A percentile compares a stretch with the other conserved stretches of the same genome.
These are phyloP conservation scores for Dendrobium chrysotoxum DNA, from an alignment of 106 monocot genomes.

Conservation along the genomic window DNA sequence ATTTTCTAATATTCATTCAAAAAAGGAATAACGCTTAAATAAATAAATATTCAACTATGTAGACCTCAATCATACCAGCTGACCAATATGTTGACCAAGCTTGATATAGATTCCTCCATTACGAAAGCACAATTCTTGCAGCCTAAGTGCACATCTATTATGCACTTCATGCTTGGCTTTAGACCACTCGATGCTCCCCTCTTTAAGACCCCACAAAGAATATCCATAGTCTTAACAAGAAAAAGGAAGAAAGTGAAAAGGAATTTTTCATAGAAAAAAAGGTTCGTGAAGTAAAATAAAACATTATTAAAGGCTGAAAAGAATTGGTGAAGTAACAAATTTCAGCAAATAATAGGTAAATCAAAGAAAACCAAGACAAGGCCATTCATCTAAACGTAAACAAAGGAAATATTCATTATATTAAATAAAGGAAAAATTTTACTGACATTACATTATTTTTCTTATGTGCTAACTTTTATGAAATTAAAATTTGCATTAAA, in stretches of 20 bases:
- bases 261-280: not conserved
- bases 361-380: not conserved
- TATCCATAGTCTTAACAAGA: conserved; percentile 60
- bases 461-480: not conserved
- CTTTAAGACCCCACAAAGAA: conserved; percentile 56
- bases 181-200: conserved; percentile 55
- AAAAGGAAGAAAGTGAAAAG: not conserved
- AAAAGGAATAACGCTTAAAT: not conserved
- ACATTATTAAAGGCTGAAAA: not conserved
- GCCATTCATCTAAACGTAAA: not conserved
- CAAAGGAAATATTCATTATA: not conserved
- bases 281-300: not conserved
- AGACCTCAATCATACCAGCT: conserved; percentile 40
- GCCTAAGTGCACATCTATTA: conserved; percentile 46
- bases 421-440: not conserved
- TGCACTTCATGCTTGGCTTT: conserved; percentile 70
- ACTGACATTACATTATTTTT: not conserved
- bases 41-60: not conserved
- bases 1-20: not conserved
- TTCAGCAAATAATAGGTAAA: not conserved
- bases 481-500: too few species aligned
- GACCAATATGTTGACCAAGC: conserved; percentile 90
- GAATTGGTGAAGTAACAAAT: not conserved
- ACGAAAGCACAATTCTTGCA: conserved; percentile 84
- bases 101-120: conserved; percentile 98